Base-by-base conservation (phyloP, 2,329 filamentous ascomycete species). In the Chaetothyriales sp. region DNA sequence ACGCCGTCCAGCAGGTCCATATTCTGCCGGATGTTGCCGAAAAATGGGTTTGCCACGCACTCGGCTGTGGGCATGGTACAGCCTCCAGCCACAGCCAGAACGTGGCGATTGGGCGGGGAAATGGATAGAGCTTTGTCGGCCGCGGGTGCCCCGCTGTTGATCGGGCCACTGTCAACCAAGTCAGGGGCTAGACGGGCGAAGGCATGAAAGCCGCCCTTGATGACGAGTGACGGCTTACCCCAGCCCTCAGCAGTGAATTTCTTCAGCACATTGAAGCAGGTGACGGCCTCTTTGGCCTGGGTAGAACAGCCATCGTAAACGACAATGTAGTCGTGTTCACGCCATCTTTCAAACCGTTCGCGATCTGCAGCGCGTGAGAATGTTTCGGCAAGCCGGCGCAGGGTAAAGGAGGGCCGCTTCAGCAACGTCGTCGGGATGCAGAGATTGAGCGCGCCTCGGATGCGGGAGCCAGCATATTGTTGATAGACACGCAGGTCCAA, bases 371-470 rank as follows among this genome's bases (percentile, higher is more conserved):
- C 77, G 12, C 76, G 77, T 54, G 86, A 83, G 63, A 98, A 93
- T 0, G 87, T 95, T 54, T 89, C 84, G 57, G 86, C 80, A 28
- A 98, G 72, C 63, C 93, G 95, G 55, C 88, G 76, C 10, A 94
- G 77, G 59, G 90, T 90, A 67, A 93, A 96, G 0, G 88, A 93
- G 0, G 86, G 82, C 47, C 92, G 77, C 67, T 96, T 96, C 18
- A 98, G 70, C 12, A 98, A 71, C 0, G 90, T 96, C 0, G 92
- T 96, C 0, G 92, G 92, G 54, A 96, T 94, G 63, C 92, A 96
- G 4, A 98, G 72, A 63, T 93, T 96, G 28, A 98, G 69, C 0
- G 90, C 86, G n/a, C 83, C 82, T 47, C 74, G 70, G 50, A 96
- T 84, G 26, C 85, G 80, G 19, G 84, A 81, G 45, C 78, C 74